These are phyloP conservation scores for Lipomyces sp. DNA, from an alignment of 805 yeast genomes.

Conservation along the genomic window DNA sequence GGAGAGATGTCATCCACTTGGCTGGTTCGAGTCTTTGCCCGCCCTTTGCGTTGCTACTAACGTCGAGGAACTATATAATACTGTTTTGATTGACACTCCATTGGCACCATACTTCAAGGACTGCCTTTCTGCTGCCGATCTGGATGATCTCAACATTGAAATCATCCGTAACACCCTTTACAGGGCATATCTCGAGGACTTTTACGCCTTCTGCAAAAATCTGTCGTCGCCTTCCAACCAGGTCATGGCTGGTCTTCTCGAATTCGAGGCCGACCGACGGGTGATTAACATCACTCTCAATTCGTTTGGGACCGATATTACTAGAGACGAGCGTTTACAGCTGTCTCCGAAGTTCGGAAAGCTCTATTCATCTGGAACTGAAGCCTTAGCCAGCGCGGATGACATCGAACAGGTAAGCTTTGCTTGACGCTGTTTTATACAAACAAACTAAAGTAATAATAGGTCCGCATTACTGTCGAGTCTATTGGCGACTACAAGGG, in stretches of 20 bases:
- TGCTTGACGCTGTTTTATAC: background rate
- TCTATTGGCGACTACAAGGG: slow-evolving; percentile 43
- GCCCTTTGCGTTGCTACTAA: slow-evolving; percentile 94
- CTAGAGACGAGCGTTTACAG: slow-evolving; percentile 69
- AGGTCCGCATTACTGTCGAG: slow-evolving; percentile 43
- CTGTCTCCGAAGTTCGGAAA: slow-evolving; percentile 84
- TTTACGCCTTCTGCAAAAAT: slow-evolving; percentile 66
- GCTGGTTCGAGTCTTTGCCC: slow-evolving; percentile 98
- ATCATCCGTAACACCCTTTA: slow-evolving; percentile 88
- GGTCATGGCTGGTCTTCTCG: slow-evolving; percentile 75
- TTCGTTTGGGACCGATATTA: slow-evolving; percentile 80
- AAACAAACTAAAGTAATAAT: background rate
- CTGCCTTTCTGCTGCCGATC: slow-evolving; percentile 76
- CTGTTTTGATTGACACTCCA: slow-evolving; percentile 95
- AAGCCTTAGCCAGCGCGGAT: slow-evolving; percentile 72
- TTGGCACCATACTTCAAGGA: slow-evolving; percentile 94
- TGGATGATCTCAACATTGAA: slow-evolving; percentile 95
- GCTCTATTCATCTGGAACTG: slow-evolving; percentile 71
- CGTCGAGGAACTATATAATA: slow-evolving; percentile 87
- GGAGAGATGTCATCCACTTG: slow-evolving; percentile 92
- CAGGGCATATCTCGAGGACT: slow-evolving; percentile 92
- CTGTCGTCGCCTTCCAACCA: slow-evolving; percentile 79
- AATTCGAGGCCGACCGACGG: slow-evolving; percentile 94
- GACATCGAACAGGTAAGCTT: slow-evolving; percentile 81
- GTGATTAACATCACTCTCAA: slow-evolving; percentile 89